Base-by-base conservation (phyloP, 176 grass and related monocot species). In the Saccharum officinarum region DNA sequence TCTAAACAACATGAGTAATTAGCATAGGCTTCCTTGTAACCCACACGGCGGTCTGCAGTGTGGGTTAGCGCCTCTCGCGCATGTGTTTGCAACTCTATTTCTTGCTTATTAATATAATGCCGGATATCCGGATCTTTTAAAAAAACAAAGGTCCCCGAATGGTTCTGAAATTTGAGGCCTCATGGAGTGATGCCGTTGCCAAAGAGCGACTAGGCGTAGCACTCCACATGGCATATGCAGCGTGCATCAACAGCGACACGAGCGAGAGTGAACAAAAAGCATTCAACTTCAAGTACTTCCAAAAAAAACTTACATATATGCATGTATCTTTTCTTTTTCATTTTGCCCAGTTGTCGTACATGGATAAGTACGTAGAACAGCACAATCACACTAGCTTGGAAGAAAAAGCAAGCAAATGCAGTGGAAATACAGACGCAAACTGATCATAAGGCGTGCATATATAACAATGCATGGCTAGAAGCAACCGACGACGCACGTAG, bases 331-430 rank as follows among this genome's bases (percentile, higher is more conserved):
- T 17, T 3, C 2, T 20, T 69, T n/a, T 69, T 69, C 18, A 28
- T 31, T 5, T 14, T 33, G 2, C 46, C 25, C 25, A n/a, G 5
- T n/a, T 23, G 3, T 26, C 28, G 36, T 71, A 64, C 41, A 72
- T 14, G 52, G 76, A 60, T 41, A 83, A 71, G 41, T 38, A 80
- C 57, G 13, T 54, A 80, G 46, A 74, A 6, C 41, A 59, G 39
- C 10, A 46, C 33, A 89, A 62, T 73, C 87, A 80, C 82, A 40
- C 71, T 50, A 31, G 42, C 25, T 75, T 33, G 47, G 25, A 38
- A 28, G 6, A 12, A 37, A 68, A 44, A 37, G 38, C 37, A 76
- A 82, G 79, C 86, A 82, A 47, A 67, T 16, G 81, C 46, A 73
- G 59, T 37, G 42, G 67, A 88, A 54, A 54, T 39, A 69, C 63